A percentile compares a stretch with the other conserved stretches of the same genome.
Conservation (phyloP, 306 rosid species). For the Sphenostylis stenocarpa region DNA sequence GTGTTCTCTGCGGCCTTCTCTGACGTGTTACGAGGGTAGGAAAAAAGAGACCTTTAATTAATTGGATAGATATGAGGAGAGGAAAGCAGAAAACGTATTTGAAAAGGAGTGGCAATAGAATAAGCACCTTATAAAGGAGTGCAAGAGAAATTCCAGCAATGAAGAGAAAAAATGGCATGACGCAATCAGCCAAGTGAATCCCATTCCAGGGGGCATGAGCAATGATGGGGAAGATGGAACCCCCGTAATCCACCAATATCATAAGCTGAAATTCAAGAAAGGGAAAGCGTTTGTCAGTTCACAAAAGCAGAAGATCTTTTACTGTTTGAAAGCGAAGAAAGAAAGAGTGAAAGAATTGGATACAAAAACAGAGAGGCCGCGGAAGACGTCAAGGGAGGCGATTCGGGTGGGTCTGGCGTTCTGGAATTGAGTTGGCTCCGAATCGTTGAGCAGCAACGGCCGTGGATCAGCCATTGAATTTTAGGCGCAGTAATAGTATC, state of each 20-base stretch:
- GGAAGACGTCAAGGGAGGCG: conserved; percentile 87
- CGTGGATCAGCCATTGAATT: conserved; percentile 14
- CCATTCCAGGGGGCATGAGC: conserved; percentile 88
- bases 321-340: neutral
- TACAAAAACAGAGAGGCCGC: conserved; percentile 92
- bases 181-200: conserved; percentile 77
- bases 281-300: neutral
- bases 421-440: conserved; percentile 23
- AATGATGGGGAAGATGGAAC: conserved; percentile 65
- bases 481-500: no score
- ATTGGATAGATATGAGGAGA: neutral
- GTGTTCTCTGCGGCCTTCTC: conserved; percentile 54
- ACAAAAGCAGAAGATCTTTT: neutral
- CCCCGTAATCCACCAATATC: conserved; percentile 82
- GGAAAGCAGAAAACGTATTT: neutral
- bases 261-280: conserved; percentile 57
- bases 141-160: conserved; percentile 82
- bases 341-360: neutral
- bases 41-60: neutral
- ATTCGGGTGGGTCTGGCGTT: conserved; percentile 41
- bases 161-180: conserved; percentile 88
- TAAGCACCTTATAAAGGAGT: conserved; percentile 60
- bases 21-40: conserved; percentile 21
- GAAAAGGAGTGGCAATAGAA: neutral
- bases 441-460: conserved; percentile 36